Base-by-base conservation (phyloP, 2,329 filamentous ascomycete genomes). In the Apiospora arundinis region DNA sequence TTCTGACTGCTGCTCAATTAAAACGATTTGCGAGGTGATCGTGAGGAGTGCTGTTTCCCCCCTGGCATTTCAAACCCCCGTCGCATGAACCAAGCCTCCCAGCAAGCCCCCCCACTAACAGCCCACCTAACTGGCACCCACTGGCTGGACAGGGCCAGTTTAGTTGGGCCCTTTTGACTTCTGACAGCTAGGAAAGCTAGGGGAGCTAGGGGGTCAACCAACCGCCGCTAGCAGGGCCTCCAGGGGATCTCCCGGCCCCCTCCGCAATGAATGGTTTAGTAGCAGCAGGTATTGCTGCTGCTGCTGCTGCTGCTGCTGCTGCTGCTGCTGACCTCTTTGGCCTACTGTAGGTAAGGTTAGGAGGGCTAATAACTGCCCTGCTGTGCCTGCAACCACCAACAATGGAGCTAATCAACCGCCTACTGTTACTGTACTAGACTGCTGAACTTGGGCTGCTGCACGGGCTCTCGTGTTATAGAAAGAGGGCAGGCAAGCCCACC, bases 81-180 rank as follows among this genome's bases (percentile, higher is more conserved):
- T 63, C 56, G 56, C 56, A 63, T 63, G 32, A 63, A 63, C 56
- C 56, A 63, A 63, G 56, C 18, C 56, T 12, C 32, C 32, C 32
- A 63, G 56, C 32, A 63, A 40, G 32, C 32, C 32, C 56, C 56
- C 56, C 56, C 56, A 63, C 56, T 63, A 63, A 63, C 32, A 56
- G 32, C 32, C 56, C 56, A 63, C 56, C 56, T 3, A 63, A 6
- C 56, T n/a, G 52, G 2, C 23, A 8, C 12, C 12, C 12, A 16
- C 48, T 52, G 48, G 52, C 52, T 60, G 52, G 52, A 60, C 52
- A 63, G 18, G 56, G 16, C 56, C 28, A 63, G 56, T 40, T 63
- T 28, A 63, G 56, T n/a, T 63, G 56, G 56, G 56, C 18, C 56
- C 56, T 40, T 63, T 40, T 63, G 56, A 63, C 56, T 63, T 63